Evolutionary conservation across 345 rosid species (phyloP), one percentile per base, ranked within the genome.

Genomic region (Euphorbia tirucalli): DNA sequence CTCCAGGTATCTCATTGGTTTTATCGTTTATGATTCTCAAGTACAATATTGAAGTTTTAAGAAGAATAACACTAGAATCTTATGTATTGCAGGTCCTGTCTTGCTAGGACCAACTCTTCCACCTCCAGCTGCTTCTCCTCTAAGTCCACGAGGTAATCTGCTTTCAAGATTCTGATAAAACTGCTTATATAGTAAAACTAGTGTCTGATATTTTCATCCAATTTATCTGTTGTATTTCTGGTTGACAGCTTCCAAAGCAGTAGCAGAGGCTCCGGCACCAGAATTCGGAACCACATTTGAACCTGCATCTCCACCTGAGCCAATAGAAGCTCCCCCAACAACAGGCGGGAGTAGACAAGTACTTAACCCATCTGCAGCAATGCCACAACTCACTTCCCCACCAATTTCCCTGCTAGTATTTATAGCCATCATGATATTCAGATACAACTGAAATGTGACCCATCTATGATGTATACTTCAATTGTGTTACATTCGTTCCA

Each of bases 1-100:
- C 96, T 68, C 97, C 96, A 84, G 97, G 93, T 89, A 84, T 30
- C 13, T 4, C n/a, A 25, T 27, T 13, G 8, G 3, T n/a, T 37
- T 28, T 1, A 25, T 2, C 28, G n/a, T 54, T 50, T 19, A 43
- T 22, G 50, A 10, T 49, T 71, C 9, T 22, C 18, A 32, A 18
- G 43, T 24, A 30, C 7, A 58, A 19, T 18, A 61, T 18, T 5
- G 37, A 27, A 25, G 28, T 31, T 21, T 18, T 19, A 32, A 7
- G 62, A 32, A 49, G 11, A 14, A 8, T 9, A 32, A 13, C 19
- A 19, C 46, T 30, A 16, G 15, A 68, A 56, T 56, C 30, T 56
- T 2, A 56, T 56, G 27, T 56, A 22, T 56, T 28, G 63, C 87
- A 89, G 97, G 98, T 76, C 93, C 95, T 16, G 83, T 61, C 49